Conservation (phyloP, 2,329 filamentous ascomycete genomes). For the Knufia fluminis region DNA sequence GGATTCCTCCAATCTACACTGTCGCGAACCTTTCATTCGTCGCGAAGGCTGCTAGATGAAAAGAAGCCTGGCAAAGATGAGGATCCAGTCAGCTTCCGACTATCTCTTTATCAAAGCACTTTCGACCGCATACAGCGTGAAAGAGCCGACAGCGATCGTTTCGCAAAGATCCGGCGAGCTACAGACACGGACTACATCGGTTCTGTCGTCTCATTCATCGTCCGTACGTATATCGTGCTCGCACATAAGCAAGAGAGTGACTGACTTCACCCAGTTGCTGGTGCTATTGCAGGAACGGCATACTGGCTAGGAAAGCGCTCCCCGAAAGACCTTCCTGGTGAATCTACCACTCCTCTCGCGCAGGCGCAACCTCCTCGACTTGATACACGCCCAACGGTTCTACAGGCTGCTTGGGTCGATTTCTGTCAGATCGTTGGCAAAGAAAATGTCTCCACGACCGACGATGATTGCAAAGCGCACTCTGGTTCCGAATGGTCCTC, state of each 20-base stretch:
- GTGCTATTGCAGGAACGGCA: constrained; percentile 41
- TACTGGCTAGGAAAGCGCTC: constrained; percentile 48
- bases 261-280: constrained; percentile 1
- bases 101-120: constrained; percentile 55
- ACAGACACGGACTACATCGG: constrained; percentile 26
- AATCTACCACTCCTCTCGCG: constrained; percentile 50
- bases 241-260: no score
- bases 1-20: not conserved
- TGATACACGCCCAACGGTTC: constrained; percentile 46
- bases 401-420: constrained; percentile 57
- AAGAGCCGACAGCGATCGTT: constrained; percentile 30
- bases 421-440: constrained; percentile 53
- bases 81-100: constrained; percentile 44
- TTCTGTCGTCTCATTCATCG: not conserved
- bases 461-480: constrained; percentile 46
- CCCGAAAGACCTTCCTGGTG: constrained; percentile 37
- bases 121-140: constrained; percentile 49
- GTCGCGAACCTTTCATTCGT: not conserved
- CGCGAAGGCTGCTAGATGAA: not conserved
- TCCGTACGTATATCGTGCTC: not conserved
- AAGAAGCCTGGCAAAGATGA: constrained; percentile 24
- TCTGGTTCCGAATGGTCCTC: constrained; percentile 57
- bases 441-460: constrained; percentile 51
- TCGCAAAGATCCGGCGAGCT: constrained; percentile 27
- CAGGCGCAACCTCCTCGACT: constrained; percentile 42